These are phyloP conservation scores for Teunomyces gatunensis DNA, from an alignment of 805 yeast genomes.

Conservation along the genomic window DNA sequence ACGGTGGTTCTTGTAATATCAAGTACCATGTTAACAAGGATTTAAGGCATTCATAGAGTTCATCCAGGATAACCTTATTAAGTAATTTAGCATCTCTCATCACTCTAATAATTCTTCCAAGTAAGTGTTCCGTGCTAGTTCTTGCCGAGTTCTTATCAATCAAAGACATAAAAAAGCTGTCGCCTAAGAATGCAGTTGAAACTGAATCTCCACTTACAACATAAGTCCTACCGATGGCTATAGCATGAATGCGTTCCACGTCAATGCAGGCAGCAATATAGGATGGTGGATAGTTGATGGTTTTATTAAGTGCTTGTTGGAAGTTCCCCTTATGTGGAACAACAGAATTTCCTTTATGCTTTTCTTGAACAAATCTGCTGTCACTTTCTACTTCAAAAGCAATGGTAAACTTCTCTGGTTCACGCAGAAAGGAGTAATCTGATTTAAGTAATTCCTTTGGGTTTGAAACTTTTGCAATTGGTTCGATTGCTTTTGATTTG, in stretches of 20 bases:
- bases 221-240: conserved; percentile 17
- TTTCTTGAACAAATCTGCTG: conserved; percentile 11
- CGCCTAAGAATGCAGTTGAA: conserved; percentile 15
- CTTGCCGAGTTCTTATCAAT: conserved; percentile 21
- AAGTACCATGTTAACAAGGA: conserved; percentile 31
- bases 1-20: conserved; percentile 27
- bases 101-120: conserved; percentile 17
- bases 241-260: conserved; percentile 12
- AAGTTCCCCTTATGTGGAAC: background rate
- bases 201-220: conserved; percentile 12
- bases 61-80: conserved; percentile 5
- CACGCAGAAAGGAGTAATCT: conserved; percentile 15
- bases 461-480: background rate
- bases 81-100: conserved; percentile 11
- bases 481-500: background rate
- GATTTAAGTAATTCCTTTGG: conserved; percentile 6
- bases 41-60: conserved; percentile 18
- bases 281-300: conserved; percentile 8
- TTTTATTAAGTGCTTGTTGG: background rate
- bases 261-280: conserved; percentile 15
- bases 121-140: conserved; percentile 12
- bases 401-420: conserved; percentile 28
- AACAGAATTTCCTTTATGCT: background rate
- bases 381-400: conserved; percentile 36
- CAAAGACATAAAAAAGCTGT: conserved; percentile 22